Conservation (phyloP, 139 green algal species). For the Chlamydomonas incerta region DNA sequence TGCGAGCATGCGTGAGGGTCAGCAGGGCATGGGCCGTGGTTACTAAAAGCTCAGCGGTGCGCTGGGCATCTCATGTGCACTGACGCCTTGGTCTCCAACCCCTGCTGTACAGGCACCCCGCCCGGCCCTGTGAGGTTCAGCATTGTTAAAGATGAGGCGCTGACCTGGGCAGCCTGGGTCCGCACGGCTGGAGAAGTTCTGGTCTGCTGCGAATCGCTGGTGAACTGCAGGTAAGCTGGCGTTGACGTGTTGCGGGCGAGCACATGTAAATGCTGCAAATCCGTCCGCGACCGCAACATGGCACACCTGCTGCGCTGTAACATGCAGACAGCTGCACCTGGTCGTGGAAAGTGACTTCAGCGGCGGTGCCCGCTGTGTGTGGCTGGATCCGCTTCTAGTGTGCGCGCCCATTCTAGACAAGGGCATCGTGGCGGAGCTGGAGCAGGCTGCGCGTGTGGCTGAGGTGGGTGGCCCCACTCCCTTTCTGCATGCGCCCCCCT, state of each 20-base stretch:
- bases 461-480: too few species aligned
- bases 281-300: too few species aligned
- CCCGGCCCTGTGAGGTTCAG: constrained; percentile 53
- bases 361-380: constrained; percentile 40
- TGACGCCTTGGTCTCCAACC: too few species aligned
- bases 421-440: neutral
- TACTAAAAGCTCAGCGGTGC: too few species aligned
- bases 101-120: constrained; percentile 48
- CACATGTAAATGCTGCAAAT: too few species aligned
- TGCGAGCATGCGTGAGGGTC: too few species aligned
- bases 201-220: constrained; percentile 10
- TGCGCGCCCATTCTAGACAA: constrained; percentile 28
- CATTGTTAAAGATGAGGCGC: constrained; percentile 25
- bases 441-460: neutral
- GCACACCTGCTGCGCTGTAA: too few species aligned
- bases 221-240: constrained; percentile 19
- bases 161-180: constrained; percentile 42
- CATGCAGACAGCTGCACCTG: constrained; percentile 35
- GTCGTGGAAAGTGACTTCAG: constrained; percentile 59
- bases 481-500: too few species aligned
- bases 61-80: too few species aligned
- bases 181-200: neutral
- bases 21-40: too few species aligned
- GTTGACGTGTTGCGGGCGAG: too few species aligned
- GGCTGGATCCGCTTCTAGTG: constrained; percentile 53